Conservation (phyloP, 192 early-diverging fungal genomes). For the Gamsiella multidivaricata region DNA sequence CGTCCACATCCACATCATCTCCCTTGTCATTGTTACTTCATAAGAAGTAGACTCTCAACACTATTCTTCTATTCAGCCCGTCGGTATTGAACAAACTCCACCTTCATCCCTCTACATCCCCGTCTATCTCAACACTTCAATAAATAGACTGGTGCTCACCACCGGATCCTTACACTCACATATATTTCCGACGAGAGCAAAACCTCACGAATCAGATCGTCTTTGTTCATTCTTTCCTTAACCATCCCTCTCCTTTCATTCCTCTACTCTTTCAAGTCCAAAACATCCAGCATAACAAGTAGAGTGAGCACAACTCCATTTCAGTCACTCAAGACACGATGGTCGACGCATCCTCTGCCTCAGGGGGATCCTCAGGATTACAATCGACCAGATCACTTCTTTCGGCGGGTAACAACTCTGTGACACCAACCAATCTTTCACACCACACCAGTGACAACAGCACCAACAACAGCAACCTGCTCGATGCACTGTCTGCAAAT, state of each 20-base stretch:
- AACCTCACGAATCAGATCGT: no score
- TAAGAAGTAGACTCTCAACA: no score
- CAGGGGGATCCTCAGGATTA: background rate
- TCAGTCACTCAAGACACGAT: background rate
- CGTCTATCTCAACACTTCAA: no score
- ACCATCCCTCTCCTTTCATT: background rate
- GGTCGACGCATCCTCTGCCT: background rate
- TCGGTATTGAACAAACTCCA: no score
- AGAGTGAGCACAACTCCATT: background rate
- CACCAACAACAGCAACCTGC: background rate
- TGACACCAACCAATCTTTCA: constrained; percentile 4
- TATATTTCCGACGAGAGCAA: no score
- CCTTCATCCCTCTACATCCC: no score
- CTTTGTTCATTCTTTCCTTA: background rate
- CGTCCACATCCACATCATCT: no score
- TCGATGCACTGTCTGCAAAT: background rate
- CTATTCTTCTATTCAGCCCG: no score
- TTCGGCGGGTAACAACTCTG: background rate
- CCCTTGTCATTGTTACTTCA: no score
- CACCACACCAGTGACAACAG: constrained; percentile 2
- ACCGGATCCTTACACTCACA: no score
- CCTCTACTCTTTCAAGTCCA: background rate
- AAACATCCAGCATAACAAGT: background rate
- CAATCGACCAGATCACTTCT: background rate
- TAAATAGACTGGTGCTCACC: no score